Evolutionary conservation across 2,329 filamentous ascomycete species (phyloP).

Genomic region (Ceratocystis cacaofunesta): DNA sequence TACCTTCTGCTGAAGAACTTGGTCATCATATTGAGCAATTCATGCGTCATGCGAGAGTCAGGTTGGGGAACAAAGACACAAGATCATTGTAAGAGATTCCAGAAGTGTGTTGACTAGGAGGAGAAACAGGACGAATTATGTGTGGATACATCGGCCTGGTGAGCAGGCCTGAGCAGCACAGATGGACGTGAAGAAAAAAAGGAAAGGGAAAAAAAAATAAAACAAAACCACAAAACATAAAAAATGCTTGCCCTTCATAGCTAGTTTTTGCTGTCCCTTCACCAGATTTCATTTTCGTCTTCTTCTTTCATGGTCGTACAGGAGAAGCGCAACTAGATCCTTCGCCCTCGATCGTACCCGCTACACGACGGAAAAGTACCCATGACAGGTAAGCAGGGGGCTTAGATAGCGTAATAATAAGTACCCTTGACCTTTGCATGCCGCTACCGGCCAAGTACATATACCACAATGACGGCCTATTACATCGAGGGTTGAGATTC

Average conservation of each 20-base stretch:
- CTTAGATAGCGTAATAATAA: not conserved
- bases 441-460: not conserved
- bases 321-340: not conserved
- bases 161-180: too few species aligned
- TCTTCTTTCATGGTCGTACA: not conserved
- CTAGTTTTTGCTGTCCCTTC: not conserved
- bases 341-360: not conserved
- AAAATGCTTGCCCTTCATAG: too few species aligned
- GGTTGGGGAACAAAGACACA: not conserved
- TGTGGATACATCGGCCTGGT: too few species aligned
- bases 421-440: not conserved
- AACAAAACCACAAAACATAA: too few species aligned
- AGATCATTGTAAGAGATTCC: not conserved
- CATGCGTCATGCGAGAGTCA: not conserved
- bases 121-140: not conserved
- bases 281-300: not conserved
- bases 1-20: not conserved
- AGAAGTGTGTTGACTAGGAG: not conserved
- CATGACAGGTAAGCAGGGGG: not conserved
- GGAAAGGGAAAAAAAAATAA: too few species aligned
- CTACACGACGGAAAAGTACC: not conserved
- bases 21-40: not conserved
- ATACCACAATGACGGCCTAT: not conserved
- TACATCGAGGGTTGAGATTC: not conserved
- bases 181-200: too few species aligned